Base-by-base conservation (phyloP, 2,329 filamentous ascomycete species). In the Polychaeton citri region DNA sequence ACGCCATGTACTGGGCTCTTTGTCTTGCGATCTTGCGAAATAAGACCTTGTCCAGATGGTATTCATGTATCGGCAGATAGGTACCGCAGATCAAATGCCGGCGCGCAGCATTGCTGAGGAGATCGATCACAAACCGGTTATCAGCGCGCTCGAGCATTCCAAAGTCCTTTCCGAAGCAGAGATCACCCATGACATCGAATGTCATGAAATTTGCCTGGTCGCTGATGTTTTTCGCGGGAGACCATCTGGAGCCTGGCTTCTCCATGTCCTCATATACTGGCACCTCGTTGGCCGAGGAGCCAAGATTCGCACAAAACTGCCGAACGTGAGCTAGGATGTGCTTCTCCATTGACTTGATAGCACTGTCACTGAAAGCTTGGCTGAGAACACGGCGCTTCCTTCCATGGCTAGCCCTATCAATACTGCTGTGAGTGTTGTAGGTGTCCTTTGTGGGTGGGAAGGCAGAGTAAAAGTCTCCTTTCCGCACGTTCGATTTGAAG, bases 131-230 rank as follows among this genome's bases (percentile, higher is more conserved):
- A 32, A 48, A 48, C 26, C 43, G 47, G 33, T 65, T 63, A 20
- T 43, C 46, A 4, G 54, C 52, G 12, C 57, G 52, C 41, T 60
- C 55, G 36, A 66, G 43, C 60, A 63, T 61, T 20, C 55, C 53
- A 43, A 67, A 63, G 30, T 61, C 50, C 43, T 65, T 62, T 12
- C 48, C 45, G 36, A 53, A 53, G 18, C 58, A 59, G 15, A 67
- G 44, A 40, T 68, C 64, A 9, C 64, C 64, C 61, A 72, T 69
- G 38, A 71, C 61, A 38, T 71, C 68, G 37, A 62, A 55, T 34
- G 52, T 51, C 31, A 63, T 45, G 37, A 54, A 59, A 38, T 51
- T 61, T 52, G 49, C 56, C 55, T 60, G 63, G 35, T 61, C 50
- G 6, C 60, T 59, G 42, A 68, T 61, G 37, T 71, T 63, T 46